Evolutionary conservation across 2,329 filamentous ascomycete genomes (phyloP).

Genomic region (Microdochium paspali): DNA sequence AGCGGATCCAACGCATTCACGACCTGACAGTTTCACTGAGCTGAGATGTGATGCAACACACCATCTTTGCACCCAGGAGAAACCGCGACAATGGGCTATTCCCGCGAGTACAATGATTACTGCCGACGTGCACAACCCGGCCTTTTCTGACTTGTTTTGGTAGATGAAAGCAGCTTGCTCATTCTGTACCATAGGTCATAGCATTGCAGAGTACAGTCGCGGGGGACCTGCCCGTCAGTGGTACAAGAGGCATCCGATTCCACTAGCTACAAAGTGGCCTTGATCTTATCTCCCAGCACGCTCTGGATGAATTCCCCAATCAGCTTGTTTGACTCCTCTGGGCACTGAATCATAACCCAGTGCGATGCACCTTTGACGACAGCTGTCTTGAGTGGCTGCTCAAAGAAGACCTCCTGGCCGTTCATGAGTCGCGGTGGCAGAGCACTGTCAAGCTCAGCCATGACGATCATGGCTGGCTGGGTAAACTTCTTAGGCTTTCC

Average conservation of each 20-base stretch:
- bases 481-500: slow-evolving; percentile 29
- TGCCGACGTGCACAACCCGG: too few relatives aligned
- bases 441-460: slow-evolving; percentile 60
- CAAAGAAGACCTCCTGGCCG: slow-evolving; percentile 61
- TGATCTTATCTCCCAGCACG: slow-evolving; percentile 26
- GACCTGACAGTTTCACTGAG: too few relatives aligned
- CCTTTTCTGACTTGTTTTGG: too few relatives aligned
- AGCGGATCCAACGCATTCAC: too few relatives aligned
- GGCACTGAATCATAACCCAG: slow-evolving; percentile 74
- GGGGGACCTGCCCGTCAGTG: too few relatives aligned
- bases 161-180: too few relatives aligned
- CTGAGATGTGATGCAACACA: too few relatives aligned
- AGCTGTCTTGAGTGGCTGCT: slow-evolving; percentile 53
- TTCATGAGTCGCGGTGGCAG: slow-evolving; percentile 62
- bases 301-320: slow-evolving; percentile 59
- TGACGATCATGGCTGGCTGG: slow-evolving; percentile 65
- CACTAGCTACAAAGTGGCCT: slow-evolving; percentile 24
- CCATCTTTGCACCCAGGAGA: too few relatives aligned
- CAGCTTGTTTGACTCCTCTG: slow-evolving; percentile 59
- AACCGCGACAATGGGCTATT: too few relatives aligned
- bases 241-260: background rate
- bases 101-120: too few relatives aligned
- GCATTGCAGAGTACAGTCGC: background rate
- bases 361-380: slow-evolving; percentile 55
- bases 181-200: too few relatives aligned